Evolutionary conservation across 768 basidiomycete species (phyloP).

Genomic region (Boletus tylopilopsis): DNA sequence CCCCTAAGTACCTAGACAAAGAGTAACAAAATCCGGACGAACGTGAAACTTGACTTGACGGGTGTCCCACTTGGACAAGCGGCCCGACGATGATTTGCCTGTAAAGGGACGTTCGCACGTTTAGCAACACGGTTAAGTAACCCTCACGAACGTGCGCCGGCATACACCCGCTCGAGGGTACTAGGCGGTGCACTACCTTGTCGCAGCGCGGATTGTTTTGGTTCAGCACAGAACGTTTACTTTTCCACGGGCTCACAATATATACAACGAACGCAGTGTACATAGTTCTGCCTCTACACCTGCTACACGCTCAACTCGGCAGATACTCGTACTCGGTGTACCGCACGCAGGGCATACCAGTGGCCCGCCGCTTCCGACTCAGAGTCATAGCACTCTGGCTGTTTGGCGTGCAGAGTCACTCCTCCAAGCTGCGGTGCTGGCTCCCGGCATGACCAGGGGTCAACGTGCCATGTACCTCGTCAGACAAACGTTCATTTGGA

Average conservation of each 20-base stretch:
- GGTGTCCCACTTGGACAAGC: no score
- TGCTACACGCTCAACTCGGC: not conserved
- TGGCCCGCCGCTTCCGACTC: no score
- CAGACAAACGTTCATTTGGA: not conserved
- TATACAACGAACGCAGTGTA: not conserved
- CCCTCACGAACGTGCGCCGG: constrained; percentile 11
- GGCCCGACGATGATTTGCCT: not conserved
- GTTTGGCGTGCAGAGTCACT: not conserved
- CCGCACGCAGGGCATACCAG: no score
- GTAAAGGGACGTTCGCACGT: constrained; percentile 8
- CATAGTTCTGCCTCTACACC: not conserved
- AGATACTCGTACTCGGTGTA: not conserved
- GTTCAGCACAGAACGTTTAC: not conserved
- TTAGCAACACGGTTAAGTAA: not conserved
- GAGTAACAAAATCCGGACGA: constrained; percentile 1
- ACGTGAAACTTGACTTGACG: no score
- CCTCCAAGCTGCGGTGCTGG: not conserved
- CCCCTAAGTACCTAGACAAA: not conserved
- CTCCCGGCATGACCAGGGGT: not conserved
- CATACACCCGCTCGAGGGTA: not conserved
- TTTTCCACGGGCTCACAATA: not conserved
- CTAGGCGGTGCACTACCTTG: not conserved
- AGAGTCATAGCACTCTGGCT: no score
- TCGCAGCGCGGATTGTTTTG: no score
- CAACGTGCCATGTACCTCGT: not conserved